Percentiles rank a stretch among this genome's conserved stretches.
Conservation (phyloP, 305 asterid species). For the Fraxinus nigra region DNA sequence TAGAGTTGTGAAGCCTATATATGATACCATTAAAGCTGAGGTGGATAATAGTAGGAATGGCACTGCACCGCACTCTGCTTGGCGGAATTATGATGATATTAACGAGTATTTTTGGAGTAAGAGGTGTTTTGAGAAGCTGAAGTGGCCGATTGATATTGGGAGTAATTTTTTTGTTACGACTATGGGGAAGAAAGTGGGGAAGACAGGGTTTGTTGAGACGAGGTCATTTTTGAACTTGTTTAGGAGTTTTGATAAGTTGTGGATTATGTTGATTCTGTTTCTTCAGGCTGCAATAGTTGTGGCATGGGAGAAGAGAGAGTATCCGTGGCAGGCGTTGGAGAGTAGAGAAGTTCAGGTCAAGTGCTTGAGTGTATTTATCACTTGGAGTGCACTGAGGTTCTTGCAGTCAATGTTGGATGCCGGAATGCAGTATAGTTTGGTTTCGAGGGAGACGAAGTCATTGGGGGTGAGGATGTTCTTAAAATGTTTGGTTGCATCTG, state of each 20-base stretch:
- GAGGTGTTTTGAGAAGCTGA: constrained; percentile 46
- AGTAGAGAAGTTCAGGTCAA: constrained; percentile 38
- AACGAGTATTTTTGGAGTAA: constrained; percentile 53
- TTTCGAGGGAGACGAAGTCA: constrained; percentile 44
- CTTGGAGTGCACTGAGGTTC: constrained; percentile 49
- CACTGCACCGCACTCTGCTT: constrained; percentile 51
- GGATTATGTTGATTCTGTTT: constrained; percentile 45
- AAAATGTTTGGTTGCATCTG: constrained; percentile 40
- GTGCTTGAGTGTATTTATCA: constrained; percentile 41
- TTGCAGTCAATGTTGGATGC: constrained; percentile 46
- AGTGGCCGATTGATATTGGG: constrained; percentile 44
- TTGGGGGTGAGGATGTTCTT: constrained; percentile 44
- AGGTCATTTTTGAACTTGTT: constrained; percentile 46
- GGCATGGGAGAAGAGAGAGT: constrained; percentile 41
- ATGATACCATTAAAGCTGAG: constrained; percentile 40
- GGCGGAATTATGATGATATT: constrained; percentile 55
- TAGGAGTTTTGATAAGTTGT: constrained; percentile 51
- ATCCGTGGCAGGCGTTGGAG: constrained; percentile 46
- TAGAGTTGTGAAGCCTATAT: constrained; percentile 42
- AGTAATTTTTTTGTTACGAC: constrained; percentile 38
- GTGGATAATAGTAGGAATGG: constrained; percentile 43
- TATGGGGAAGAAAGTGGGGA: constrained; percentile 40
- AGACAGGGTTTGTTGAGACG: constrained; percentile 52
- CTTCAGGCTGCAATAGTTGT: constrained; percentile 49
- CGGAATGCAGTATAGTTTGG: constrained; percentile 38